A percentile compares a stretch with the other conserved stretches of the same genome.
Conservation (phyloP, 2,329 filamentous ascomycete genomes). For the Penicillium palitans region DNA sequence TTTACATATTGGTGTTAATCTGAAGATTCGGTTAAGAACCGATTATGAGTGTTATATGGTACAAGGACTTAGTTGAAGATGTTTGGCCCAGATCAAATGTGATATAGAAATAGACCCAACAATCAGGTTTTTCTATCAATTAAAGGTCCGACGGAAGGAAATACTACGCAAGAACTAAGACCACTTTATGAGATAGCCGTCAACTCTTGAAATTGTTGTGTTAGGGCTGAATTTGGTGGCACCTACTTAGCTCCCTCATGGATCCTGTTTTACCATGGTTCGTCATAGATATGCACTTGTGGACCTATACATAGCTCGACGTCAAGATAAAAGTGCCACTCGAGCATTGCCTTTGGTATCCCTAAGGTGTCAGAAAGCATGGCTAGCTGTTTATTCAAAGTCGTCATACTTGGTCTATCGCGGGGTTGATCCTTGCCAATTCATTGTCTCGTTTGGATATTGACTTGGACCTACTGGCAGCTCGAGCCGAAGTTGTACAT, state of each 20-base stretch:
- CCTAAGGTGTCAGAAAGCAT: background rate
- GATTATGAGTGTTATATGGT: no score
- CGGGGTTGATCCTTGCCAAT: background rate
- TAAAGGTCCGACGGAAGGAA: background rate
- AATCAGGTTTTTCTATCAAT: background rate
- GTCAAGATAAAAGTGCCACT: background rate
- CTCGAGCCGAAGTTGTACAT: background rate
- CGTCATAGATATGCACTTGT: background rate
- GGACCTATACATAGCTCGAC: background rate
- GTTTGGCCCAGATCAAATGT: background rate
- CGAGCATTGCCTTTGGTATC: background rate
- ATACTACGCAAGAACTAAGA: background rate
- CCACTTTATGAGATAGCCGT: background rate
- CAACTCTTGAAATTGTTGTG: background rate
- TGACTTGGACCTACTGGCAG: background rate
- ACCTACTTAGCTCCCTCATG: background rate
- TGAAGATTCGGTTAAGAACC: no score
- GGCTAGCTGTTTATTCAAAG: background rate
- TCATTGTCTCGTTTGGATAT: background rate
- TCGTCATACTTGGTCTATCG: background rate
- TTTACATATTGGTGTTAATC: background rate
- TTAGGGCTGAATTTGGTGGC: background rate
- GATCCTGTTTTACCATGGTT: no score
- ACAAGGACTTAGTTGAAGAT: background rate
- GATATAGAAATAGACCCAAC: background rate